Base-by-base conservation (phyloP, 176 grass and related monocot genomes). In the Luzula sylvatica region DNA sequence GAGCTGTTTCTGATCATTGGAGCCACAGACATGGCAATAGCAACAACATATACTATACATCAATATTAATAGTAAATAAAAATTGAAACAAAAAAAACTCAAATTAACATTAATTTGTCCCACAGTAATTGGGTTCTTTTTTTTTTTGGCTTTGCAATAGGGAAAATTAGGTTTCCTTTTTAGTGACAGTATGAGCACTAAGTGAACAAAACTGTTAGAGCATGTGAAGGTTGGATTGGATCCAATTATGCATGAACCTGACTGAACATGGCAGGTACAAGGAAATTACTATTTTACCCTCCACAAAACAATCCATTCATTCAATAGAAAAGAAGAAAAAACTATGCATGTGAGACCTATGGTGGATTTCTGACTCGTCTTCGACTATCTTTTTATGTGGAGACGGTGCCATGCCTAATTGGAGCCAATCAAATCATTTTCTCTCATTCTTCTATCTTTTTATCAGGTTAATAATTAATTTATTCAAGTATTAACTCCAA, bases 291-390 rank as follows among this genome's bases (percentile, higher is more conserved):
- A 7, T 35, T 9, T 35, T 35, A 2, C 7, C 30, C 30, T 35
- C 9, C 7, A 35, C 5, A 35, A 35, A n/a, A n/a, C n/a, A n/a
- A n/a, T n/a, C n/a, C n/a, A n/a, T n/a, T n/a, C n/a, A n/a, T 35
- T 4, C 23, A 53, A 54, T n/a, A 58, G 32, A 38, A 38, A 43
- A 43, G 55, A 14, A 64, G 60, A 64, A 30, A 64, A 23, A 45
- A 46, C 44, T 20, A 50, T 29, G 60, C 43, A 64, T 64, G 42
- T 64, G 60, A 35, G 11, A 9, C 29, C 24, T 13, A 46, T 41
- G 41, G 13, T 72, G 75, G 75, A 79, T 60, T 14, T 52, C 61
- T 15, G 61, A 79, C 38, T 67, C 60, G 61, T 42, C 68, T 51
- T 16, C 61, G 19, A 67, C 44, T 52, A 65, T 39, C 20, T 22